Evolutionary conservation across 2,329 filamentous ascomycete genomes (phyloP), one percentile per base, ranked within the genome.

Genomic region (Diaporthe ilicicola): DNA sequence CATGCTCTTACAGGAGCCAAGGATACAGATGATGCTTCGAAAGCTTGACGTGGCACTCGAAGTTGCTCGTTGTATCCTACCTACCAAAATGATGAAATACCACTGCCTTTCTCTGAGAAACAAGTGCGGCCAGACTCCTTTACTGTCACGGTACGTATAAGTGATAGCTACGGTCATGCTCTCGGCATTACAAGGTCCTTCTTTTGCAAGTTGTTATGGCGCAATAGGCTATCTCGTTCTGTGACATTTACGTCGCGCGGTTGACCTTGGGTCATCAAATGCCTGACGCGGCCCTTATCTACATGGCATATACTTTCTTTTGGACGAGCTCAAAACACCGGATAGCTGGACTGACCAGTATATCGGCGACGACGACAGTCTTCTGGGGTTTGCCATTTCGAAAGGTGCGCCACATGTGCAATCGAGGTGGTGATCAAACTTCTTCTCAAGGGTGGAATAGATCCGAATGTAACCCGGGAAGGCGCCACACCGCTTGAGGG

Each of bases 21-120:
- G 32, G 32, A 34, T 34, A 4, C 32, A 34, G 32, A 34, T 5
- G 9, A 34, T 34, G 4, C 32, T 34, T 4, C 32, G 9, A 34
- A 34, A 34, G 9, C 4, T 34, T 34, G 32, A 1, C 51, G 27
- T 32, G 29, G 51, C 51, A 54, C 51, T 22, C 27, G 3, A 2
- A 2, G 29, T 54, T 34, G 17, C 17, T 12, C 29, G 6, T 13
- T 24, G 19, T 1, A 27, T 54, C 19, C 8, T 53, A 24, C 6
- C 13, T 5, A 9, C 15, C 8, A 8, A 54, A 9, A 2, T 7
- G 17, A 10, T 5, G 15, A 4, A 34, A 34, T 15, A 0, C 8
- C 9, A 6, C 8, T 29, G 7, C 1, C 8, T 54, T 7, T 0
- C 0, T 0, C 17, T 32, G 27, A 1, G 1, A 10, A 54, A 54